These are phyloP conservation scores for Penicillium sp. DNA, from an alignment of 2,329 filamentous ascomycete genomes.

Conservation along the genomic window DNA sequence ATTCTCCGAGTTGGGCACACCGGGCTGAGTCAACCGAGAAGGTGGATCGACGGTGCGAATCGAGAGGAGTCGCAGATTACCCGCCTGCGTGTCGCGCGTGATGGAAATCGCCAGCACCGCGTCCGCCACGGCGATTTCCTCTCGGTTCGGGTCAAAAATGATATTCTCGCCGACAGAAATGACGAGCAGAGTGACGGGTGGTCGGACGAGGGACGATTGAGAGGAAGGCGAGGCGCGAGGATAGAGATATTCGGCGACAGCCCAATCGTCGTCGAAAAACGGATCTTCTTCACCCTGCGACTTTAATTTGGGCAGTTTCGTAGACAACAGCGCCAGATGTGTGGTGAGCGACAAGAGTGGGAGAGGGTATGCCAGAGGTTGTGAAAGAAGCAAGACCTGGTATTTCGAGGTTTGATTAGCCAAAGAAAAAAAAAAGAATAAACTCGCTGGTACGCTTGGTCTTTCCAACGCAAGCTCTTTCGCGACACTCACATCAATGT, in stretches of 20 bases:
- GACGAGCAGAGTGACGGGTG: conserved; percentile 85
- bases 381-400: conserved; percentile 87
- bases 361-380: conserved; percentile 84
- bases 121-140: conserved; percentile 91
- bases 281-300: conserved; percentile 93
- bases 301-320: conserved; percentile 74
- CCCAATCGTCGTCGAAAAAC: conserved; percentile 98
- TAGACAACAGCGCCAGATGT: conserved; percentile 84
- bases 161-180: conserved; percentile 80
- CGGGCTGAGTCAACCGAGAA: conserved; percentile 64
- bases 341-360: conserved; percentile 88
- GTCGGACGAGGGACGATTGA: conserved; percentile 45
- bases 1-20: conserved; percentile 60
- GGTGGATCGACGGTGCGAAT: conserved; percentile 70
- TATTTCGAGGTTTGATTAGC: conserved; percentile 26
- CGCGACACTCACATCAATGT: conserved; percentile 65
- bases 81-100: conserved; percentile 36
- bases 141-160: conserved; percentile 85
- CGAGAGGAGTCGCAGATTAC: conserved; percentile 57
- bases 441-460: too few relatives aligned
- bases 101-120: conserved; percentile 80
- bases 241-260: conserved; percentile 72
- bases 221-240: conserved; percentile 37
- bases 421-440: conserved; percentile 25
- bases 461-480: neutral